Conservation (phyloP, 225 moss, liverwort and hornwort genomes). For the Thuidium tamariscinum region DNA sequence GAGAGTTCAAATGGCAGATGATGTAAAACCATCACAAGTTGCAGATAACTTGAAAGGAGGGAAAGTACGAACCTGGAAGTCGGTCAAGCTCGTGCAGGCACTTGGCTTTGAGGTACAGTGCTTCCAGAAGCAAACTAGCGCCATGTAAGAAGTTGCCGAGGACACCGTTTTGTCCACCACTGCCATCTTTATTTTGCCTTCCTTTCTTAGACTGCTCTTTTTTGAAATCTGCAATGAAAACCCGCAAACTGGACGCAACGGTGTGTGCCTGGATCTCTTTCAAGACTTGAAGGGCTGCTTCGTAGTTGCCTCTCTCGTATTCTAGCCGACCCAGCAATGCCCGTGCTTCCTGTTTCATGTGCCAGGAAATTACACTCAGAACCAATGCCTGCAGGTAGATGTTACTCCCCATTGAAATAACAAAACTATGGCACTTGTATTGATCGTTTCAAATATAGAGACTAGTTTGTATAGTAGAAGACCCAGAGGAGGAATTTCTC, state of each 20-base stretch:
- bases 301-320: constrained; percentile 59
- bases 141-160: constrained; percentile 48
- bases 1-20: background rate
- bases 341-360: constrained; percentile 48
- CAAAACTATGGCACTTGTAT: background rate
- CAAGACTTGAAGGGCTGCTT: constrained; percentile 49
- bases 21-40: background rate
- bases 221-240: constrained; percentile 28
- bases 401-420: background rate
- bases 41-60: background rate
- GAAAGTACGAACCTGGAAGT: constrained; percentile 25
- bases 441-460: background rate
- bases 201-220: constrained; percentile 16
- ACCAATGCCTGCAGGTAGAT: background rate
- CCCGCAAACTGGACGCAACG: constrained; percentile 43
- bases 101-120: constrained; percentile 65
- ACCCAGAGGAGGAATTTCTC: background rate
- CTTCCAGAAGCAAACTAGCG: constrained; percentile 59
- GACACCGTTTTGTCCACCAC: constrained; percentile 11
- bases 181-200: constrained; percentile 1
- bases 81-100: constrained; percentile 57
- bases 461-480: background rate
- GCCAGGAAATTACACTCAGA: background rate
- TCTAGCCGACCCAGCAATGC: constrained; percentile 60
- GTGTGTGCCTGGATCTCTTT: constrained; percentile 51